Evolutionary conservation across 495 filamentous ascomycete species (phyloP).

Genomic region (Neurospora sp.): DNA sequence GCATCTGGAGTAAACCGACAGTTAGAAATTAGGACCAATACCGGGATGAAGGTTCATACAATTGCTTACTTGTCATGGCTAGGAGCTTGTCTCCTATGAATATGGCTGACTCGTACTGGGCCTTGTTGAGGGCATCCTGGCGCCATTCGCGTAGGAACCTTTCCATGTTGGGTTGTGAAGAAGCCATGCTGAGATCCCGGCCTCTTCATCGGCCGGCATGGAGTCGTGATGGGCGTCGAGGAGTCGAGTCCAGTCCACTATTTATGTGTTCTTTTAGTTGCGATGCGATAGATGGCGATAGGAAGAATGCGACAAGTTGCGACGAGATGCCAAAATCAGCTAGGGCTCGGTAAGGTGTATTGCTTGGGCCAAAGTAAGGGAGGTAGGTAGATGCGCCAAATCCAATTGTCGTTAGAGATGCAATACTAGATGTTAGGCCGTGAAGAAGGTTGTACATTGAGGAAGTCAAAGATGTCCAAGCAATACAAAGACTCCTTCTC

Average conservation of each 20-base stretch:
- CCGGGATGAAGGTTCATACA: neutral
- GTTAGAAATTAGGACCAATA: neutral
- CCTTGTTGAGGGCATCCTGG: slow-evolving; percentile 84
- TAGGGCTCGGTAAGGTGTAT: neutral
- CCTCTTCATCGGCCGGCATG: neutral
- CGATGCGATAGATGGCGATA: neutral
- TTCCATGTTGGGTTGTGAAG: slow-evolving; percentile 55
- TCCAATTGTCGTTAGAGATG: neutral
- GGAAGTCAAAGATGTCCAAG: neutral
- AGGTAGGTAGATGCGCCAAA: neutral
- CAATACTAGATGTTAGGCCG: neutral
- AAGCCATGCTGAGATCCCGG: slow-evolving; percentile 7
- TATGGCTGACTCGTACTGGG: slow-evolving; percentile 90
- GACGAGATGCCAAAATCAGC: neutral
- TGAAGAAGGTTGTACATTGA: neutral
- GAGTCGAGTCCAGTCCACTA: neutral
- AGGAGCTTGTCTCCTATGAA: slow-evolving; percentile 95
- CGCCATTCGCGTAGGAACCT: slow-evolving; percentile 84
- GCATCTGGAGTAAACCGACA: slow-evolving; percentile 38
- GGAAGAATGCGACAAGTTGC: neutral
- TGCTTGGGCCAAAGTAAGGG: neutral
- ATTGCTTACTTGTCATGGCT: slow-evolving; percentile 71
- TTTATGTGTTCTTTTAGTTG: neutral
- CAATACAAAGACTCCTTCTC: neutral
- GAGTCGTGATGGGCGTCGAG: neutral